phyloP scores from a whole-genome alignment of 495 filamentous ascomycete species.

The Friedmanniomyces endolithicus region DNA sequence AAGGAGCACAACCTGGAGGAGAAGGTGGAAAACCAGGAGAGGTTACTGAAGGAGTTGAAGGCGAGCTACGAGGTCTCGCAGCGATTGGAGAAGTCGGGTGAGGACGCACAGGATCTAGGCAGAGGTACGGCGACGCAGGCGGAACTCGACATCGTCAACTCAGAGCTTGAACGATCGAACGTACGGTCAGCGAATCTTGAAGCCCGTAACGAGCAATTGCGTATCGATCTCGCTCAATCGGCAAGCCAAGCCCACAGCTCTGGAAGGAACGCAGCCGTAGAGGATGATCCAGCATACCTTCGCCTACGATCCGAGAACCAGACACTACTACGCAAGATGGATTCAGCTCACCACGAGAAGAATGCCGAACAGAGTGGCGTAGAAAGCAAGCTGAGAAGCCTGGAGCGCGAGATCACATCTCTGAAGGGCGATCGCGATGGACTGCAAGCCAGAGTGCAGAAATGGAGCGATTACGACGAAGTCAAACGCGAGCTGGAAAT shows the following conservation, averaged over 20 bases:
- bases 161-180: slow-evolving; percentile 83
- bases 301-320: slow-evolving; percentile 86
- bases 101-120: slow-evolving; percentile 38
- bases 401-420: slow-evolving; percentile 60
- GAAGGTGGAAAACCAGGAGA: slow-evolving; percentile 87
- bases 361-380: slow-evolving; percentile 62
- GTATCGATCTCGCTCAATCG: slow-evolving; percentile 77
- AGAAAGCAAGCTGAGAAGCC: slow-evolving; percentile 54
- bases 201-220: slow-evolving; percentile 84
- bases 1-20: slow-evolving; percentile 88
- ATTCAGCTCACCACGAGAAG: slow-evolving; percentile 66
- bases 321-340: slow-evolving; percentile 72
- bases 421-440: slow-evolving; percentile 57
- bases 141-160: slow-evolving; percentile 82
- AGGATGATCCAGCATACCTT: slow-evolving; percentile 81
- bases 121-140: slow-evolving; percentile 61
- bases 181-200: slow-evolving; percentile 81
- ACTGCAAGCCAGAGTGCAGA: slow-evolving; percentile 67
- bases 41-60: slow-evolving; percentile 84
- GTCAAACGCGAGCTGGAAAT: slow-evolving; percentile 92
- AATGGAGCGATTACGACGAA: slow-evolving; percentile 90
- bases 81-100: slow-evolving; percentile 60
- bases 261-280: slow-evolving; percentile 33
- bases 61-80: slow-evolving; percentile 96
- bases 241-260: slow-evolving; percentile 60